Evolutionary conservation across 179 eudicot species (phyloP).

Genomic region (Heliamphora pulchella): DNA sequence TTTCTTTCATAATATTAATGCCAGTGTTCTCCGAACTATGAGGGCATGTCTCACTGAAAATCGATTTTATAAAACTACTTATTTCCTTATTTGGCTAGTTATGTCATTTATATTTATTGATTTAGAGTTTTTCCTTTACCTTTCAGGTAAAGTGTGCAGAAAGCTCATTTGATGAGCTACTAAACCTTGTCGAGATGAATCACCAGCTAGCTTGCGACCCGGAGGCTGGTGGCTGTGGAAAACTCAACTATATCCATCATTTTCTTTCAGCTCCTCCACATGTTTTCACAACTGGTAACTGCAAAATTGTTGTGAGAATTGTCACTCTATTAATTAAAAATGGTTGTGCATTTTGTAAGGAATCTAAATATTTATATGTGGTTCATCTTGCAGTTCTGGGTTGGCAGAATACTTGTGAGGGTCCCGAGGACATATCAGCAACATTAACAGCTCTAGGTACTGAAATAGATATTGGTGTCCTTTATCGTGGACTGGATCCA

Average conservation of each 20-base stretch:
- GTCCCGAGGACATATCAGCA: conserved; percentile 62
- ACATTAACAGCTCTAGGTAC: conserved; percentile 69
- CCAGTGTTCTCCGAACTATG: conserved; percentile 85
- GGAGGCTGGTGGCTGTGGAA: conserved; percentile 86
- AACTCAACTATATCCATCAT: conserved; percentile 71
- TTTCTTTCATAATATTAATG: conserved; percentile 86
- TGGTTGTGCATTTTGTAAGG: conserved; percentile 1
- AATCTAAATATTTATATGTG: background rate
- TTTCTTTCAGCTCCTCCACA: conserved; percentile 70
- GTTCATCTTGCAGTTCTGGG: conserved; percentile 62
- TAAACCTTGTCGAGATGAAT: conserved; percentile 74
- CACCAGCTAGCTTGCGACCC: conserved; percentile 84
- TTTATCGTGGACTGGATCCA: conserved; percentile 89
- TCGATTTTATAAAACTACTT: background rate
- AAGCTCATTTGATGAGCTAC: conserved; percentile 66
- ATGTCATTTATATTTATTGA: no score
- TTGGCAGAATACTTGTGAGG: conserved; percentile 86
- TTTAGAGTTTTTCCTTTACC: background rate
- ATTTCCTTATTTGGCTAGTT: background rate
- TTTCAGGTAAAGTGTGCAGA: conserved; percentile 56
- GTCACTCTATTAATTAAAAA: background rate
- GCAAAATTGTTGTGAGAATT: conserved; percentile 1
- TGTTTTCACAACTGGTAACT: conserved; percentile 73
- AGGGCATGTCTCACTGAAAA: conserved; percentile 50
- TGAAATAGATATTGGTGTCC: conserved; percentile 68